These are phyloP conservation scores for Hygrophoropsis aurantiaca DNA, from an alignment of 768 basidiomycete species.

Conservation along the genomic window DNA sequence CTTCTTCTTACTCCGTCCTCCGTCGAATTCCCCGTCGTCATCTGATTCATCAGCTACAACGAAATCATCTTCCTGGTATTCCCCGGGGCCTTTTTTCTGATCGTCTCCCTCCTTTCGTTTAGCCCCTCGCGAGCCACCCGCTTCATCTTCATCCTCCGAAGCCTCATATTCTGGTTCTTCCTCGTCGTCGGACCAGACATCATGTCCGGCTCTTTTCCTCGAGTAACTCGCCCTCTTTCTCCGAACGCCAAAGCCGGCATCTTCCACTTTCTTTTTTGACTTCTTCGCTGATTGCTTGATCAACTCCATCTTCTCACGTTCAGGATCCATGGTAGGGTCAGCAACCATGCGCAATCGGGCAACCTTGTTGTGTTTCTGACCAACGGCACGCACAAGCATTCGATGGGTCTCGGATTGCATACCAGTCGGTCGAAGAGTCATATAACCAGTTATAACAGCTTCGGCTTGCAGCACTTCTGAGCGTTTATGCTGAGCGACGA, in stretches of 20 bases:
- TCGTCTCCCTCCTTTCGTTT: constrained; percentile 46
- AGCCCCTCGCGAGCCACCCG: constrained; percentile 25
- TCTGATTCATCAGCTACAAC: constrained; percentile 78
- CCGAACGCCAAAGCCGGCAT: constrained; percentile 47
- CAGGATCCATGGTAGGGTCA: constrained; percentile 76
- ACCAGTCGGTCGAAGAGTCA: constrained; percentile 82
- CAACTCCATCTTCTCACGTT: constrained; percentile 69
- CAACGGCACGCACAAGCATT: constrained; percentile 83
- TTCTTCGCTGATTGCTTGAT: constrained; percentile 65
- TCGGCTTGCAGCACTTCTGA: constrained; percentile 87
- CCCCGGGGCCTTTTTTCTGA: constrained; percentile 56
- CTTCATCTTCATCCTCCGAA: constrained; percentile 62
- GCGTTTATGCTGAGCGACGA: constrained; percentile 86
- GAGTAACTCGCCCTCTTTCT: constrained; percentile 46
- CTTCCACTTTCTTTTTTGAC: constrained; percentile 55
- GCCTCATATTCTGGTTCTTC: constrained; percentile 56
- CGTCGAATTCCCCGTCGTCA: constrained; percentile 49
- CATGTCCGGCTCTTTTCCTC: constrained; percentile 42
- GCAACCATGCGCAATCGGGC: constrained; percentile 77
- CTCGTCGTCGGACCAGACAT: constrained; percentile 71
- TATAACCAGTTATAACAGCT: constrained; percentile 77
- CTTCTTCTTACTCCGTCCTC: constrained; percentile 34
- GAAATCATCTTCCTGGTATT: constrained; percentile 86
- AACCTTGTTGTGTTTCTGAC: constrained; percentile 80
- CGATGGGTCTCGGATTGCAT: constrained; percentile 91